These are phyloP conservation scores for Scutellaria minor DNA, from an alignment of 257 asterid species.

Conservation along the genomic window DNA sequence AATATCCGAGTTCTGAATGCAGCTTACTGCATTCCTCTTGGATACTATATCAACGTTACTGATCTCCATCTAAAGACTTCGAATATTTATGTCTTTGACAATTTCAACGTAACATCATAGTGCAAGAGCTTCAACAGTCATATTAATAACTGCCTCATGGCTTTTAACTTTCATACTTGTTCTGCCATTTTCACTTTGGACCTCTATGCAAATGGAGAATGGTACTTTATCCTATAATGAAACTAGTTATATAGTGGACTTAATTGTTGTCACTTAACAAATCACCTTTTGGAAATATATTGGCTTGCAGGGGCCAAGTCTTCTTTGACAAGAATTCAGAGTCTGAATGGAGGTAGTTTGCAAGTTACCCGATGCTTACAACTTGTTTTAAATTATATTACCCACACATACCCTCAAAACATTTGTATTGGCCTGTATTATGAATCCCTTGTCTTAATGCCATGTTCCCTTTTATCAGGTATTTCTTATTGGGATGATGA, in stretches of 20 bases:
- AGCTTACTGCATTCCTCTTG: constrained; percentile 1
- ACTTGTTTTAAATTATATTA: background rate
- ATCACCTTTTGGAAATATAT: constrained; percentile 3
- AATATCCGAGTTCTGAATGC: background rate
- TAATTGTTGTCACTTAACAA: constrained; percentile 1
- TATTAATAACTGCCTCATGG: background rate
- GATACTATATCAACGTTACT: background rate
- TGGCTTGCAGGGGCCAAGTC: constrained; percentile 54
- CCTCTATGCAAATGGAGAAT: background rate
- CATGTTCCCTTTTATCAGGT: constrained; percentile 50
- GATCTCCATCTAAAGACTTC: background rate
- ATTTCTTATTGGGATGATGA: constrained; percentile 67
- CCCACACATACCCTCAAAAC: background rate
- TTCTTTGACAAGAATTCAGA: constrained; percentile 55
- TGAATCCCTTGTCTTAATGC: background rate
- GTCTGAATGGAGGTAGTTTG: constrained; percentile 39
- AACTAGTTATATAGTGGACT: constrained; percentile 15
- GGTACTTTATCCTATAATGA: constrained; percentile 11
- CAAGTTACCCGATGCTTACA: background rate
- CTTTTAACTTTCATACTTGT: constrained; percentile 7
- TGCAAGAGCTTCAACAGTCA: background rate
- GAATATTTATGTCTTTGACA: background rate
- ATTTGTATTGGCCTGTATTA: constrained; percentile 21
- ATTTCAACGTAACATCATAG: background rate
- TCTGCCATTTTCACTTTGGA: constrained; percentile 18